Evolutionary conservation across 1,139 yeast species (phyloP).

Genomic region (Suhomyces guaymorum): DNA sequence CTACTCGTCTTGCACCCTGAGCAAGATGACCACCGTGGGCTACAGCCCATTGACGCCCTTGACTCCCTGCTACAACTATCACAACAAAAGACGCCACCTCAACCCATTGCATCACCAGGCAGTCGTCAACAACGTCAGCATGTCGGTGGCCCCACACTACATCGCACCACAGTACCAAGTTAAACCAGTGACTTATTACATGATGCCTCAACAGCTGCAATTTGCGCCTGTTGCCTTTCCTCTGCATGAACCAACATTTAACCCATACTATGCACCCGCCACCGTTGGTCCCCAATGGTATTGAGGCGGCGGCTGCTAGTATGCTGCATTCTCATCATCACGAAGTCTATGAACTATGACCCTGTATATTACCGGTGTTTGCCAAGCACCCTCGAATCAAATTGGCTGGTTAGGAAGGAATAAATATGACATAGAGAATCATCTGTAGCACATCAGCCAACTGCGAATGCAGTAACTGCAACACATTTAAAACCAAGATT

Average conservation of each 20-base stretch:
- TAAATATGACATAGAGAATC: neutral
- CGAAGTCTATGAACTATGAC: slow-evolving; percentile 7
- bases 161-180: slow-evolving; percentile 4
- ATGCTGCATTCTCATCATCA: slow-evolving; percentile 2
- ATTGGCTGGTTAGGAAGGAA: slow-evolving; percentile 7
- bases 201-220: slow-evolving; percentile 10
- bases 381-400: slow-evolving; percentile 7
- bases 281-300: slow-evolving; percentile 3
- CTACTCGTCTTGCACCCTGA: slow-evolving; percentile 4
- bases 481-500: slow-evolving; percentile 1
- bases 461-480: neutral
- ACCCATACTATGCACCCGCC: slow-evolving; percentile 3
- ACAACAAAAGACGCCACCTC: slow-evolving; percentile 15
- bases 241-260: slow-evolving; percentile 6
- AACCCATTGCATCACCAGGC: slow-evolving; percentile 12
- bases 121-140: slow-evolving; percentile 4
- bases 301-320: no score
- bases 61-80: slow-evolving; percentile 17
- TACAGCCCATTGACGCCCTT: slow-evolving; percentile 18
- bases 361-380: slow-evolving; percentile 6
- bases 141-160: neutral
- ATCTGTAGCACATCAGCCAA: no score
- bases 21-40: slow-evolving; percentile 6
- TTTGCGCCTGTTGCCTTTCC: slow-evolving; percentile 3
- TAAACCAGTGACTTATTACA: slow-evolving; percentile 6